These are phyloP conservation scores for Populus alba DNA, from an alignment of 345 rosid genomes.

Conservation along the genomic window DNA sequence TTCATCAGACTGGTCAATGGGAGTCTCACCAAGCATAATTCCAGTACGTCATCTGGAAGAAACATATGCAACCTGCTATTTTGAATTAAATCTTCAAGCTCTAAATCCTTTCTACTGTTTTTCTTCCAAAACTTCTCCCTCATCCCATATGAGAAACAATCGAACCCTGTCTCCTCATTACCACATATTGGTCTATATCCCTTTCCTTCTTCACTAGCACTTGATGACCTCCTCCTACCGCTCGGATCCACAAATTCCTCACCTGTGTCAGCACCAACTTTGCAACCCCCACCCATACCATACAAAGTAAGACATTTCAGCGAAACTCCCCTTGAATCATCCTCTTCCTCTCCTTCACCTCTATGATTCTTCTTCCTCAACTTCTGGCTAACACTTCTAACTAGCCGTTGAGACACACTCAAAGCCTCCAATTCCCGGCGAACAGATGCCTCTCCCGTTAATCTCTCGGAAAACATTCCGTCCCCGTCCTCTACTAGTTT, in stretches of 20 bases:
- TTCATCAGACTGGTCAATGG: conserved; percentile 78
- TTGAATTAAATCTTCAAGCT: conserved; percentile 40
- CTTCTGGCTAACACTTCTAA: conserved; percentile 74
- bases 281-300: conserved; percentile 87
- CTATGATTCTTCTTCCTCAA: conserved; percentile 52
- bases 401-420: conserved; percentile 70
- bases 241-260: conserved; percentile 78
- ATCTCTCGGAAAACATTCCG: conserved; percentile 49
- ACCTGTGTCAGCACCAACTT: conserved; percentile 81
- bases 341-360: conserved; percentile 58
- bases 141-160: conserved; percentile 87
- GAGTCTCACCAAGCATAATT: conserved; percentile 87
- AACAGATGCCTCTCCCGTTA: conserved; percentile 53
- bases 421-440: conserved; percentile 61
- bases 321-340: conserved; percentile 46
- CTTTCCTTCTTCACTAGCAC: conserved; percentile 76
- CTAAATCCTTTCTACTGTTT: conserved; percentile 46
- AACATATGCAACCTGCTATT: conserved; percentile 57
- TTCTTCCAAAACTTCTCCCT: conserved; percentile 84
- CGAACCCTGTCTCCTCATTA: conserved; percentile 60
- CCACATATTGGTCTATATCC: conserved; percentile 60
- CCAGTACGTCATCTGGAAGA: conserved; percentile 85
- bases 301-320: conserved; percentile 67
- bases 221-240: conserved; percentile 64
- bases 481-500: conserved; percentile 9